phyloP scores from a whole-genome alignment of 1,284 basidiomycete species.

The Pseudozyma thailandica region DNA sequence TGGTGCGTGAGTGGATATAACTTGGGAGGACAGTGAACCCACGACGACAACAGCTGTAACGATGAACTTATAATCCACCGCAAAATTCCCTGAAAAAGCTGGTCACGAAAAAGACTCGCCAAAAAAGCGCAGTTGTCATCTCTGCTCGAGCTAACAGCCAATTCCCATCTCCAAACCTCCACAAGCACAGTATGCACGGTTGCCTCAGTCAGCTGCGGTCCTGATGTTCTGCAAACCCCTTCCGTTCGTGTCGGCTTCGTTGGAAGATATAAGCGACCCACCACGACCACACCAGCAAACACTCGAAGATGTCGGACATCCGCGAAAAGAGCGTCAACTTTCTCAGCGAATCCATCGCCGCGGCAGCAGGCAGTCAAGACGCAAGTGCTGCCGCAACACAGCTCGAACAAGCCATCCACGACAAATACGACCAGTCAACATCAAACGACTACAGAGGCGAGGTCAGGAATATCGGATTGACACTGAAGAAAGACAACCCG shows the following conservation, averaged over 20 bases:
- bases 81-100: no score
- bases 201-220: slow-evolving; percentile 25
- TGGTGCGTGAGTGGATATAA: no score
- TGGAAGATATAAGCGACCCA: neutral
- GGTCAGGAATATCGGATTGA: slow-evolving; percentile 35
- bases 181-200: slow-evolving; percentile 23
- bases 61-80: no score
- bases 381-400: slow-evolving; percentile 18
- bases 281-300: neutral
- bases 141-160: no score
- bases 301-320: slow-evolving; percentile 32
- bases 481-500: slow-evolving; percentile 46
- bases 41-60: no score
- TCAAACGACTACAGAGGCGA: slow-evolving; percentile 45
- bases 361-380: slow-evolving; percentile 22
- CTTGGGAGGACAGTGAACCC: no score
- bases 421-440: slow-evolving; percentile 29
- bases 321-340: slow-evolving; percentile 34
- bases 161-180: slow-evolving; percentile 10
- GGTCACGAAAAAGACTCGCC: no score
- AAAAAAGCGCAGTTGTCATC: no score
- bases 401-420: slow-evolving; percentile 36
- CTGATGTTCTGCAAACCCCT: no score
- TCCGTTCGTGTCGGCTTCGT: no score
- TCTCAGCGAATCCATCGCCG: slow-evolving; percentile 32